A percentile compares a stretch with the other conserved stretches of the same genome.
These are phyloP conservation scores for Tieghemiomyces parasiticus DNA, from an alignment of 192 early-diverging fungal genomes.

Conservation along the genomic window DNA sequence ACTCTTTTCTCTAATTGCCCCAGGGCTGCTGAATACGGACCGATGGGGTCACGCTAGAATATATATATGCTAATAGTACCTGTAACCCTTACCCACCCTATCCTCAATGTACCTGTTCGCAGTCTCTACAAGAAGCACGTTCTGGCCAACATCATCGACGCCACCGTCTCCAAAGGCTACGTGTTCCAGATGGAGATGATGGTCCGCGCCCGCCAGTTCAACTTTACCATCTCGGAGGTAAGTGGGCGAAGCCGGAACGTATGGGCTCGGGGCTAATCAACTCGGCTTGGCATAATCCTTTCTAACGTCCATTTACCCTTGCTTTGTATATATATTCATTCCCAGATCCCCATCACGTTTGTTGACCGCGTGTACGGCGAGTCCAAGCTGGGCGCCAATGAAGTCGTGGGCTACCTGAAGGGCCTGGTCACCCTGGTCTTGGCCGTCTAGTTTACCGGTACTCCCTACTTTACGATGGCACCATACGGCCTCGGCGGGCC, in stretches of 20 bases:
- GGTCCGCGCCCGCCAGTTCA: constrained; percentile 86
- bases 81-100: too few relatives aligned
- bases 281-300: not conserved
- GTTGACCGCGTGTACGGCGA: constrained; percentile 97
- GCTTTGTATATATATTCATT: not conserved
- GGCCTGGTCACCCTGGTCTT: constrained; percentile 74
- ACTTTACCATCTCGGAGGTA: constrained; percentile 67
- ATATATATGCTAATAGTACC: too few relatives aligned
- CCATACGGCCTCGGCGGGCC: too few relatives aligned
- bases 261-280: not conserved
- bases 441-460: too few relatives aligned
- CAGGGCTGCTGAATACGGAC: too few relatives aligned
- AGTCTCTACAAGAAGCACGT: constrained; percentile 90
- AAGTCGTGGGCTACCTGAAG: constrained; percentile 87
- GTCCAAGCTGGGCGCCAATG: constrained; percentile 85
- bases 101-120: too few relatives aligned
- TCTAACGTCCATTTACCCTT: not conserved
- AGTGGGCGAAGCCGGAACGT: too few relatives aligned
- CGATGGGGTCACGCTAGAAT: too few relatives aligned
- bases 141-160: constrained; percentile 66
- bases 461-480: too few relatives aligned
- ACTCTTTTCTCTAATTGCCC: too few relatives aligned
- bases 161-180: constrained; percentile 90
- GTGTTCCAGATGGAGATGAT: constrained; percentile 99
- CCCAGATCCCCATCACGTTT: constrained; percentile 80